phyloP scores from a whole-genome alignment of 805 yeast genomes.

The Candida sithepensis region DNA sequence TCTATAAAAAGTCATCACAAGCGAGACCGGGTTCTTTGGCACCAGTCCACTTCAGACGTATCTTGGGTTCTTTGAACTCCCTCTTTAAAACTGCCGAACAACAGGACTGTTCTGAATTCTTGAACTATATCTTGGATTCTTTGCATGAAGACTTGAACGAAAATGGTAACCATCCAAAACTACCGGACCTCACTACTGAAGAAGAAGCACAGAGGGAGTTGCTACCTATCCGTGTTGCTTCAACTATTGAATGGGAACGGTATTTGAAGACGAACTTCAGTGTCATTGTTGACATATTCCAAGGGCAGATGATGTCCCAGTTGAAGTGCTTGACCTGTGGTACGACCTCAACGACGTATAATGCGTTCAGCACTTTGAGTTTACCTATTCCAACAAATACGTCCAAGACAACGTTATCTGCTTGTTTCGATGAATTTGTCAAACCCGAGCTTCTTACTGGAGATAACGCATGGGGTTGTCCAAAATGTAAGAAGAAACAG shows the following conservation, averaged over 20 bases:
- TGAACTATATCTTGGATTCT: conserved; percentile 69
- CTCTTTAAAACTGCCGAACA: conserved; percentile 68
- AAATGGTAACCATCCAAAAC: conserved; percentile 51
- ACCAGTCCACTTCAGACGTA: conserved; percentile 63
- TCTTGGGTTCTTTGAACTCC: conserved; percentile 62
- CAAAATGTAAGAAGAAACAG: conserved; percentile 62
- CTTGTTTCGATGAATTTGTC: conserved; percentile 76
- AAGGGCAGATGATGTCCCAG: conserved; percentile 85
- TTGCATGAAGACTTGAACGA: conserved; percentile 81
- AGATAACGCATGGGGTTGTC: conserved; percentile 83
- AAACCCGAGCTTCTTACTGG: conserved; percentile 70
- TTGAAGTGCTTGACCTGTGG: conserved; percentile 70
- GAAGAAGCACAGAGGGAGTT: conserved; percentile 73
- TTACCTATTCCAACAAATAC: conserved; percentile 66
- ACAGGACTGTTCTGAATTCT: conserved; percentile 83
- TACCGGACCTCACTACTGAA: conserved; percentile 58
- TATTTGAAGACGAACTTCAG: conserved; percentile 78
- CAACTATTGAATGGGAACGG: conserved; percentile 90
- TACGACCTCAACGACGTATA: conserved; percentile 79
- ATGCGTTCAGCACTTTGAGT: conserved; percentile 73
- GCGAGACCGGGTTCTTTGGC: conserved; percentile 37
- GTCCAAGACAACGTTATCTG: conserved; percentile 38
- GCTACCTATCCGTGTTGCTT: conserved; percentile 73
- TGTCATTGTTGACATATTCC: conserved; percentile 73
- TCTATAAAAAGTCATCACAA: conserved; percentile 40